Evolutionary conservation across 345 rosid genomes (phyloP).

Genomic region (Leavenworthia alabamica): DNA sequence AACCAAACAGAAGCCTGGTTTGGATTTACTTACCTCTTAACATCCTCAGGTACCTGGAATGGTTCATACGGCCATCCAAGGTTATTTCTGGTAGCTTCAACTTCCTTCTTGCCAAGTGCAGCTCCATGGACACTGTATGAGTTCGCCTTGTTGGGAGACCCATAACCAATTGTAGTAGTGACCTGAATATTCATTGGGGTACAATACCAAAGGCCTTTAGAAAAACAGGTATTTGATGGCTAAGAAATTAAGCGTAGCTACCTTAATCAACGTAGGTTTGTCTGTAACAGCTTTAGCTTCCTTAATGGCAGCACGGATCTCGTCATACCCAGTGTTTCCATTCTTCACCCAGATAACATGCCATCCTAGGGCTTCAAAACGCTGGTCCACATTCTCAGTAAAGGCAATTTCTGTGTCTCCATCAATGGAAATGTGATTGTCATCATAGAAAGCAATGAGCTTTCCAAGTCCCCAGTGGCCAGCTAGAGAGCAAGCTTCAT

Average conservation of each 20-base stretch:
- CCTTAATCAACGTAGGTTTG: slow-evolving; percentile 85
- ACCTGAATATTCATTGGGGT: too few species aligned
- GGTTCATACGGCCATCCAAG: slow-evolving; percentile 91
- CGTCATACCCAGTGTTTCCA: slow-evolving; percentile 95
- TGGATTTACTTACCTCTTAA: slow-evolving; percentile 46
- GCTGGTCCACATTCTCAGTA: slow-evolving; percentile 70
- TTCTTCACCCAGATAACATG: slow-evolving; percentile 99
- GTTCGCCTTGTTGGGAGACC: slow-evolving; percentile 96
- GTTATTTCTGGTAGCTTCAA: slow-evolving; percentile 92
- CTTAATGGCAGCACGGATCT: slow-evolving; percentile 93
- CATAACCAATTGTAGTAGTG: slow-evolving; percentile 90
- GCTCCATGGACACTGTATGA: slow-evolving; percentile 90
- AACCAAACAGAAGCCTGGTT: neutral
- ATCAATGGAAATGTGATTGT: slow-evolving; percentile 96
- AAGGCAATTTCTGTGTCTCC: slow-evolving; percentile 97
- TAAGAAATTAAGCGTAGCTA: slow-evolving; percentile 27
- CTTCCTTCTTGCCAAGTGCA: slow-evolving; percentile 97
- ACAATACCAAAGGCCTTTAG: neutral
- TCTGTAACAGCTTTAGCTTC: slow-evolving; percentile 92
- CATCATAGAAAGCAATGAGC: slow-evolving; percentile 94
- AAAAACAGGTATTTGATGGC: neutral
- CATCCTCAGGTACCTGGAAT: slow-evolving; percentile 89
- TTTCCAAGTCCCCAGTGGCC: slow-evolving; percentile 99
- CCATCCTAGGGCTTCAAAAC: slow-evolving; percentile 98
- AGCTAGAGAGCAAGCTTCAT: slow-evolving; percentile 87